Conservation (phyloP, 2,329 filamentous ascomycete species). For the Trichoderma aggressivum region DNA sequence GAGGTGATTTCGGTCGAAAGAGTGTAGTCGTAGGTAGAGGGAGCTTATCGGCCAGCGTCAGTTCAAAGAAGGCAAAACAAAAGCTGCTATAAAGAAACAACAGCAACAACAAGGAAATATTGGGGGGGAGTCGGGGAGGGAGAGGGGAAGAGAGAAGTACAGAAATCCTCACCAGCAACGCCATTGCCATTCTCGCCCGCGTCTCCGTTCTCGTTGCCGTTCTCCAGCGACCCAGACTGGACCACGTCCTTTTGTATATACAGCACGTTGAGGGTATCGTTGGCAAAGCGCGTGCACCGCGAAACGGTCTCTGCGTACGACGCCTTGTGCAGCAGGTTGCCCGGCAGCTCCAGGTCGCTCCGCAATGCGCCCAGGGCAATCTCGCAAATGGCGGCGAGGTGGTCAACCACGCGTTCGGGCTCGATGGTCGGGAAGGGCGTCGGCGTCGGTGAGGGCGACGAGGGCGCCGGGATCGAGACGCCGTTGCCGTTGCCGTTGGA, state of each 20-base stretch:
- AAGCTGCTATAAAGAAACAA: neutral
- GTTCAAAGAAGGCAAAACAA: neutral
- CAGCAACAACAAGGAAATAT: neutral
- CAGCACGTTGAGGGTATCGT: slow-evolving; percentile 80
- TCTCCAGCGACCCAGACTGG: slow-evolving; percentile 49
- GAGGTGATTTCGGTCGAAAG: slow-evolving; percentile 80
- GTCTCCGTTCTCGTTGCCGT: slow-evolving; percentile 14
- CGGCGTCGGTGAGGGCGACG: slow-evolving; percentile 43
- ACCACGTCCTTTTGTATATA: slow-evolving; percentile 85
- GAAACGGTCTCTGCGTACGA: slow-evolving; percentile 76
- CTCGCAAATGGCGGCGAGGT: slow-evolving; percentile 67
- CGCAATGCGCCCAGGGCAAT: slow-evolving; percentile 72
- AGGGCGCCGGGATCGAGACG: slow-evolving; percentile 23
- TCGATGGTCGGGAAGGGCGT: slow-evolving; percentile 58
- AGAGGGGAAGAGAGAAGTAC: neutral
- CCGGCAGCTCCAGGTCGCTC: slow-evolving; percentile 73
- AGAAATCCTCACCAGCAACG: slow-evolving; percentile 39
- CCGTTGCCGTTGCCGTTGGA: slow-evolving; percentile 38
- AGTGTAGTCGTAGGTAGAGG: slow-evolving; percentile 67
- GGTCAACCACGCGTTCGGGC: slow-evolving; percentile 66
- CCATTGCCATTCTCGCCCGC: slow-evolving; percentile 44
- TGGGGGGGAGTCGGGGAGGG: neutral
- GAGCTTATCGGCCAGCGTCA: slow-evolving; percentile 35
- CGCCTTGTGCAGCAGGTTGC: slow-evolving; percentile 75
- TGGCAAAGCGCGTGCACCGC: slow-evolving; percentile 83